phyloP scores from a whole-genome alignment of 306 rosid genomes.

The Oemleria cerasiformis region DNA sequence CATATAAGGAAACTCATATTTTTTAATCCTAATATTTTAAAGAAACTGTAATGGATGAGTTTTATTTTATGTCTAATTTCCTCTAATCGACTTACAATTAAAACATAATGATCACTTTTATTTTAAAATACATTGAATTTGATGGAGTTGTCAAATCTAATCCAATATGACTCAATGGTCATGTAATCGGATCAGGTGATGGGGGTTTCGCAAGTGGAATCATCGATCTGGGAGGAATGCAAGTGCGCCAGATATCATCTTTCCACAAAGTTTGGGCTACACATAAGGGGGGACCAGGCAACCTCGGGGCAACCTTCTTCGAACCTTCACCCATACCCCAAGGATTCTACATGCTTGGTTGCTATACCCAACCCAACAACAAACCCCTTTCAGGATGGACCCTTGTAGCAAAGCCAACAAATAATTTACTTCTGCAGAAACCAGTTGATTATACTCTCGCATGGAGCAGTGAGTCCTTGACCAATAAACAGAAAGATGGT shows the following conservation, averaged over 20 bases:
- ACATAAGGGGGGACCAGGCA: slow-evolving; percentile 55
- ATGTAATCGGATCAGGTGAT: no score
- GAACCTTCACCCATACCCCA: slow-evolving; percentile 67
- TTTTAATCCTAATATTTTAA: no score
- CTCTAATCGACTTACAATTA: no score
- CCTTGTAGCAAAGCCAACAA: slow-evolving; percentile 49
- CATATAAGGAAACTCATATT: no score
- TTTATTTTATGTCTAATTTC: no score
- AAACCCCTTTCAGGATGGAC: slow-evolving; percentile 59
- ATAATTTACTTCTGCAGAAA: background rate
- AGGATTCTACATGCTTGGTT: slow-evolving; percentile 63
- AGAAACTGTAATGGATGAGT: no score
- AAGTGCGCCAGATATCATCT: slow-evolving; percentile 49
- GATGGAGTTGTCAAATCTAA: no score
- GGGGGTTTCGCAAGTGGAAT: slow-evolving; percentile 56
- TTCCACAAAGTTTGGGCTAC: slow-evolving; percentile 58
- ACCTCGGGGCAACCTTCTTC: slow-evolving; percentile 51
- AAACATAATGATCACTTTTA: no score
- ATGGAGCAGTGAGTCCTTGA: slow-evolving; percentile 49
- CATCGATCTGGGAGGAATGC: slow-evolving; percentile 68
- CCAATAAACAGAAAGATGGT: slow-evolving; percentile 42
- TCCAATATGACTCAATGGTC: no score
- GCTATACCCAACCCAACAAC: slow-evolving; percentile 67
- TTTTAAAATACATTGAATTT: no score
- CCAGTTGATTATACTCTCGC: slow-evolving; percentile 62